phyloP scores from a whole-genome alignment of 1,284 basidiomycete genomes.

The Microbotryomycetes sp. region DNA sequence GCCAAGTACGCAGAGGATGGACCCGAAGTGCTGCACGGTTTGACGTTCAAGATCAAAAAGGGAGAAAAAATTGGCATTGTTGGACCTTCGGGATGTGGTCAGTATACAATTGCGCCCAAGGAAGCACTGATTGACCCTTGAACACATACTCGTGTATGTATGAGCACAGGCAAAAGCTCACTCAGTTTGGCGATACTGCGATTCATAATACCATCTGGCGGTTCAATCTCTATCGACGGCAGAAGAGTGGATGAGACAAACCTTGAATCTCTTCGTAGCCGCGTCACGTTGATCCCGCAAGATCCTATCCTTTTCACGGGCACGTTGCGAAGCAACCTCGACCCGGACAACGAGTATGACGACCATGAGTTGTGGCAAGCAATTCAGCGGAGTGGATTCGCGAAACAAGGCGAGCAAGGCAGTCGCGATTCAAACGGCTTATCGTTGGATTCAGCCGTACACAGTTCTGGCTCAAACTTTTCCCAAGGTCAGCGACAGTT shows the following conservation, averaged over 20 bases:
- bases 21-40: conserved; percentile 61
- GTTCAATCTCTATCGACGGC: conserved; percentile 56
- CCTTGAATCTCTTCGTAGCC: conserved; percentile 64
- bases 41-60: conserved; percentile 55
- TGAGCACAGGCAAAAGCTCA: neutral
- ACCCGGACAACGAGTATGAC: conserved; percentile 40
- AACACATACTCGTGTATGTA: no score
- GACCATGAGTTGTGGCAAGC: conserved; percentile 40
- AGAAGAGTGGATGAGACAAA: conserved; percentile 82
- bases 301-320: conserved; percentile 42
- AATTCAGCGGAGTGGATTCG: conserved; percentile 32
- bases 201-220: conserved; percentile 44
- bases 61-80: conserved; percentile 78
- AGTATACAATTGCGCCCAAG: no score
- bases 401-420: neutral
- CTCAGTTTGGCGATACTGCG: conserved; percentile 61
- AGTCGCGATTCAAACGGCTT: conserved; percentile 13
- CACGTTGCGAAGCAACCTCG: conserved; percentile 42
- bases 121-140: no score
- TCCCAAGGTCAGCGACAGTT: conserved; percentile 39
- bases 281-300: conserved; percentile 65
- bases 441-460: conserved; percentile 17
- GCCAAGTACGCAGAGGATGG: conserved; percentile 62
- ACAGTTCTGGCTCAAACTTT: conserved; percentile 19
- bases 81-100: conserved; percentile 61